Percentiles rank a stretch among this genome's conserved stretches.
Evolutionary conservation across 108 stramenopile genomes (phyloP).

Genomic region (Seminavis robusta): DNA sequence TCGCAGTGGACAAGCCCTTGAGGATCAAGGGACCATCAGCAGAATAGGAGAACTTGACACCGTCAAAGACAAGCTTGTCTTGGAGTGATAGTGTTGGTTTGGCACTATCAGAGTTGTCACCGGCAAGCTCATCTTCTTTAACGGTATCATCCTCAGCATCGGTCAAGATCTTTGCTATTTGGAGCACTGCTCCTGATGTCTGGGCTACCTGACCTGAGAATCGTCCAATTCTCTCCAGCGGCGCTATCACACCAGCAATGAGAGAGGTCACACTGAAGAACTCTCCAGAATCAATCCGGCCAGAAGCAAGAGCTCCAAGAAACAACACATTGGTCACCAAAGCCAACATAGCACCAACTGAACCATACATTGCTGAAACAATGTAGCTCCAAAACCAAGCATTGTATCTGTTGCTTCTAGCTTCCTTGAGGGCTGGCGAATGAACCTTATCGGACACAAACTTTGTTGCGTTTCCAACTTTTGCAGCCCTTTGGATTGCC

Average conservation of each 20-base stretch:
- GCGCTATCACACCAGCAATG: background rate
- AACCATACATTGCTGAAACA: background rate
- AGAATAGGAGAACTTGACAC: conserved; percentile 5
- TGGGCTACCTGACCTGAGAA: background rate
- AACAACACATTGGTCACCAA: background rate
- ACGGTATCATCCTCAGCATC: background rate
- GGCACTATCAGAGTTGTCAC: no score
- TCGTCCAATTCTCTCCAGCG: background rate
- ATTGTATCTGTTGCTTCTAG: background rate
- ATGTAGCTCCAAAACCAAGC: background rate
- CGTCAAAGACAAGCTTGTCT: background rate
- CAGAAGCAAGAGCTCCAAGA: background rate
- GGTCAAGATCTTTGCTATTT: background rate
- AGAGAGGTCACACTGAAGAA: background rate
- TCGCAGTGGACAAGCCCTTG: conserved; percentile 1
- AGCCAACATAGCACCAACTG: background rate
- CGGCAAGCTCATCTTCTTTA: background rate
- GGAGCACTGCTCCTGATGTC: background rate
- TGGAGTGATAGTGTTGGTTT: background rate
- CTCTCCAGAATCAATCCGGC: background rate
- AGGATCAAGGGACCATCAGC: conserved; percentile 1
- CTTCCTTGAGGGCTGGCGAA: background rate
- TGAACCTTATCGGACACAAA: background rate
- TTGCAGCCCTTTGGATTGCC: background rate
- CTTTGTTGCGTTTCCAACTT: background rate